A percentile compares a stretch with the other conserved stretches of the same genome.
Evolutionary conservation across 1,284 basidiomycete genomes (phyloP).

Genomic region (Hemileia vastatrix): DNA sequence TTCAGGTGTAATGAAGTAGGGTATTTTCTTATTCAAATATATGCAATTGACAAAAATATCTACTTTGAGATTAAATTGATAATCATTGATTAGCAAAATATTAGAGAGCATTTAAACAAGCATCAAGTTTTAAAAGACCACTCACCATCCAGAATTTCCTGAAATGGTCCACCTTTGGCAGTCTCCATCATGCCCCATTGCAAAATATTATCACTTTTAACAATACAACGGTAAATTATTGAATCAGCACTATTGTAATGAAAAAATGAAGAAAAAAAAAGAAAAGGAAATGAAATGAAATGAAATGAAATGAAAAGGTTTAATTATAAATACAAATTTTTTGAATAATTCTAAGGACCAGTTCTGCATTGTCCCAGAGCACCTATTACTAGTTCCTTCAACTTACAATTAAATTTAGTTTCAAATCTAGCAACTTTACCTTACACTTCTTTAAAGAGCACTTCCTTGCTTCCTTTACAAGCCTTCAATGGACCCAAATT

Average conservation of each 20-base stretch:
- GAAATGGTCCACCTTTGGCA: slow-evolving; percentile 90
- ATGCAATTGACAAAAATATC: slow-evolving; percentile 99
- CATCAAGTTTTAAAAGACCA: background rate
- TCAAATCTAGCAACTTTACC: slow-evolving; percentile 43
- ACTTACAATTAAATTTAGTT: slow-evolving; percentile 56
- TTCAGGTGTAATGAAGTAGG: slow-evolving; percentile 68
- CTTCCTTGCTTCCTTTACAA: slow-evolving; percentile 60
- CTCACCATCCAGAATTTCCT: slow-evolving; percentile 68
- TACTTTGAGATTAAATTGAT: slow-evolving; percentile 47
- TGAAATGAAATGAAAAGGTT: background rate
- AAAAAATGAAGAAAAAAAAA: background rate
- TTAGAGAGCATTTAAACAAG: background rate
- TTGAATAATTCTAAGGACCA: slow-evolving; percentile 88
- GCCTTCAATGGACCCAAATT: slow-evolving; percentile 62
- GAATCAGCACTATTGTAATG: background rate
- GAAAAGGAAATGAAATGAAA: too few relatives aligned
- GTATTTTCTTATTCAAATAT: slow-evolving; percentile 82
- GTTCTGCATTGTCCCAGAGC: slow-evolving; percentile 90
- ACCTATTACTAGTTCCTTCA: slow-evolving; percentile 88
- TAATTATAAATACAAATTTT: slow-evolving; percentile 69
- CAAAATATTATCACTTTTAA: slow-evolving; percentile 73
- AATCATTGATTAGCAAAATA: background rate
- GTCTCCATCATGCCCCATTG: slow-evolving; percentile 99
- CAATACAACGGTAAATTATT: background rate
- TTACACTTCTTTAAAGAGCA: slow-evolving; percentile 59